A percentile compares a stretch with the other conserved stretches of the same genome.
These are phyloP conservation scores for Harrya chromipes DNA, from an alignment of 768 basidiomycete species.

Conservation along the genomic window DNA sequence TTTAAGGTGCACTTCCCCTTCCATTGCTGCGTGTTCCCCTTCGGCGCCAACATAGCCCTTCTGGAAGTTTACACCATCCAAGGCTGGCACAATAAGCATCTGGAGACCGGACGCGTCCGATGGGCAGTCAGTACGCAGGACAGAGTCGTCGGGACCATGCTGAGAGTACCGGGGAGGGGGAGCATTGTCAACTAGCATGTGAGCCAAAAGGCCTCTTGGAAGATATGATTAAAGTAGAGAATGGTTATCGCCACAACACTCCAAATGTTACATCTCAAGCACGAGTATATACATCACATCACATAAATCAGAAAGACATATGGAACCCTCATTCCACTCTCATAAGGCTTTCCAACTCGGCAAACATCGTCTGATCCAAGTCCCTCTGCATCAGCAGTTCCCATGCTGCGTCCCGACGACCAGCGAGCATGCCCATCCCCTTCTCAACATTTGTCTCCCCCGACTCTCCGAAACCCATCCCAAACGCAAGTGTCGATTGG, in stretches of 20 bases:
- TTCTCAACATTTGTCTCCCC: conserved; percentile 63
- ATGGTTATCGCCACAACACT: conserved; percentile 12
- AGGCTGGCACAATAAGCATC: conserved; percentile 70
- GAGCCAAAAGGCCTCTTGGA: background rate
- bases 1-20: conserved; percentile 87
- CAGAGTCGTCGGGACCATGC: conserved; percentile 31
- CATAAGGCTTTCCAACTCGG: conserved; percentile 75
- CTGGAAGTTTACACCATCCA: conserved; percentile 75
- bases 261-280: background rate
- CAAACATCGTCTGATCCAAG: conserved; percentile 70
- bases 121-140: conserved; percentile 16
- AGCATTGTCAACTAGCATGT: conserved; percentile 38
- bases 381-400: conserved; percentile 70
- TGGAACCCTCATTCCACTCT: conserved; percentile 50
- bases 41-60: conserved; percentile 84
- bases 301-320: conserved; percentile 12
- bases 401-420: conserved; percentile 68
- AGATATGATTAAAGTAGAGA: conserved; percentile 1
- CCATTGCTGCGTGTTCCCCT: conserved; percentile 76
- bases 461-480: conserved; percentile 81
- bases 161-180: conserved; percentile 66
- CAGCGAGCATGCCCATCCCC: conserved; percentile 73
- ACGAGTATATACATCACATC: conserved; percentile 6
- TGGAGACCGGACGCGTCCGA: conserved; percentile 43
- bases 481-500: conserved; percentile 66